These are phyloP conservation scores for Umbilicus rupestris DNA, from an alignment of 164 flowering plant genomes.

Conservation along the genomic window DNA sequence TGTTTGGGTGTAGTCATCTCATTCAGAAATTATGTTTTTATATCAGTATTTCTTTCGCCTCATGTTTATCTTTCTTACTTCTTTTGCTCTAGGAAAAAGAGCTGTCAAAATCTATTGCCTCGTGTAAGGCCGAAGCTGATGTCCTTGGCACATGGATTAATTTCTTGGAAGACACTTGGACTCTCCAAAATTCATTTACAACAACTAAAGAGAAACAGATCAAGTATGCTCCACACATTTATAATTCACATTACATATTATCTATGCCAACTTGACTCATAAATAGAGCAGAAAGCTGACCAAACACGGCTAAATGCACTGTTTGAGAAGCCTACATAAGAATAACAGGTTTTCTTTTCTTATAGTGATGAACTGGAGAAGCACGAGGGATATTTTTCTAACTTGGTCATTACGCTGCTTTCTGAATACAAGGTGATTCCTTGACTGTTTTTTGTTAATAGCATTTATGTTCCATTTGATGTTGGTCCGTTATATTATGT, in stretches of 20 bases:
- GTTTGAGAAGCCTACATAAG: neutral
- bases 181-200: conserved; percentile 47
- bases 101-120: conserved; percentile 57
- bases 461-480: neutral
- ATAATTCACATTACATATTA: neutral
- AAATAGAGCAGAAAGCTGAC: neutral
- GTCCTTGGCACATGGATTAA: conserved; percentile 84
- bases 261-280: neutral
- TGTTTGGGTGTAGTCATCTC: neutral
- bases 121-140: conserved; percentile 63
- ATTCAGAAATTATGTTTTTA: neutral
- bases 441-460: neutral
- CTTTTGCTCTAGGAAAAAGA: conserved; percentile 64
- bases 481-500: neutral
- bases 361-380: conserved; percentile 69
- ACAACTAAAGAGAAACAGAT: conserved; percentile 65
- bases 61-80: neutral
- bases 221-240: conserved; percentile 33
- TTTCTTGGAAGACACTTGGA: conserved; percentile 94
- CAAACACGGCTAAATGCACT: neutral
- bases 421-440: conserved; percentile 40
- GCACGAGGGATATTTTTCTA: conserved; percentile 55
- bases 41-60: neutral
- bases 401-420: conserved; percentile 51
- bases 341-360: conserved; percentile 13